Conservation (phyloP, 768 basidiomycete species). For the Mrakia frigida region DNA sequence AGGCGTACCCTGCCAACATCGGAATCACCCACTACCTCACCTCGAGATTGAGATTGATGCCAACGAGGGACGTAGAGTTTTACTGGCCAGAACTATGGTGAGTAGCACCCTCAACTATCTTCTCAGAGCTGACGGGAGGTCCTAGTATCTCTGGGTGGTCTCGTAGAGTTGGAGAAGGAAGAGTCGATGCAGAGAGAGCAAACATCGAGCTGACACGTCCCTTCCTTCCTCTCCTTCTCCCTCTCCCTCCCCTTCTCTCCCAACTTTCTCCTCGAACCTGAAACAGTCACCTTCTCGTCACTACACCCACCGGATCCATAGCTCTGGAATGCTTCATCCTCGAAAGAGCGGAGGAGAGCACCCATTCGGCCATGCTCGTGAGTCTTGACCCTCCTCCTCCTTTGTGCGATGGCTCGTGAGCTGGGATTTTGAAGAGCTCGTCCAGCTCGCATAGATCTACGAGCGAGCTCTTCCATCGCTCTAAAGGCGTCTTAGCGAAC, state of each 20-base stretch:
- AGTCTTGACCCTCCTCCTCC: conserved; percentile 41
- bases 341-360: conserved; percentile 79
- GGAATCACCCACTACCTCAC: conserved; percentile 86
- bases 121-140: neutral
- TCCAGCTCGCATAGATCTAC: neutral
- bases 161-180: neutral
- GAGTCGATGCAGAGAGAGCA: neutral
- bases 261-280: neutral
- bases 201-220: conserved; percentile 17
- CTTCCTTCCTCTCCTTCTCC: neutral
- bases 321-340: conserved; percentile 93
- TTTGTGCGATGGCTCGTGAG: neutral
- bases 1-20: conserved; percentile 75
- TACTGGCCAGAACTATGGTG: conserved; percentile 52
- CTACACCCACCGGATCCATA: conserved; percentile 80
- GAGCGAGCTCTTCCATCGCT: neutral
- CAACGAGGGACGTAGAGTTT: conserved; percentile 61
- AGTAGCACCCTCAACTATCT: conserved; percentile 25
- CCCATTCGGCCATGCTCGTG: conserved; percentile 92
- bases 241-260: neutral
- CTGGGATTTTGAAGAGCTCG: neutral
- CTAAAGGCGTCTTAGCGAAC: neutral
- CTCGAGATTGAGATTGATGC: conserved; percentile 61
- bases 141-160: neutral
- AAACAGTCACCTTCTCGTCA: conserved; percentile 83